phyloP scores from a whole-genome alignment of 345 rosid species.

The Arabis alpina region DNA sequence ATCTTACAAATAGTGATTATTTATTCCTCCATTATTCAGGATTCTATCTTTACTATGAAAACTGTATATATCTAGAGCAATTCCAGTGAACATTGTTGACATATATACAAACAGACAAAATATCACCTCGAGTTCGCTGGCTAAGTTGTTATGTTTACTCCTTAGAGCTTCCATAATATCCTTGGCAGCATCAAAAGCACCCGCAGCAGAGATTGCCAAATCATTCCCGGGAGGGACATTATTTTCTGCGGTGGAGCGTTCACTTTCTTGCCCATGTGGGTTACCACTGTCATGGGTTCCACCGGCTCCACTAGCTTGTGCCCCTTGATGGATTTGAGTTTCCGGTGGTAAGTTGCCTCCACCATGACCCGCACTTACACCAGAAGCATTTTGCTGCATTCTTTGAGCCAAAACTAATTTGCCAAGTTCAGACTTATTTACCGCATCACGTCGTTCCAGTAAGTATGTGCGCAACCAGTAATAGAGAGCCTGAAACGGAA shows the following conservation, averaged over 20 bases:
- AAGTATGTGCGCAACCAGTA: slow-evolving; percentile 99
- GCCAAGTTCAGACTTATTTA: slow-evolving; percentile 77
- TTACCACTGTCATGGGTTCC: slow-evolving; percentile 76
- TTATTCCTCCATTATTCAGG: neutral
- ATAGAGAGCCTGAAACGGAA: slow-evolving; percentile 73
- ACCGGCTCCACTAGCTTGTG: slow-evolving; percentile 55
- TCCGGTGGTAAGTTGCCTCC: slow-evolving; percentile 60
- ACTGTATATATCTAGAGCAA: slow-evolving; percentile 3
- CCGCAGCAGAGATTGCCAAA: slow-evolving; percentile 78
- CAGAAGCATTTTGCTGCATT: slow-evolving; percentile 80
- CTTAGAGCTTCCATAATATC: slow-evolving; percentile 98
- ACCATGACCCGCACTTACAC: slow-evolving; percentile 57
- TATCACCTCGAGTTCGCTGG: slow-evolving; percentile 93
- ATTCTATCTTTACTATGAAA: slow-evolving; percentile 11
- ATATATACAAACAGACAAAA: neutral
- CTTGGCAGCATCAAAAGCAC: slow-evolving; percentile 98
- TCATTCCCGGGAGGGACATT: slow-evolving; percentile 65
- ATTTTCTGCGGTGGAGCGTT: slow-evolving; percentile 67
- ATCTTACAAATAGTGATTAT: neutral
- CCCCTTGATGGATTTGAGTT: slow-evolving; percentile 69
- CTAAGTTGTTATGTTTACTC: slow-evolving; percentile 95
- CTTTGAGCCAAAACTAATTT: slow-evolving; percentile 92
- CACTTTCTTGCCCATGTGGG: slow-evolving; percentile 88
- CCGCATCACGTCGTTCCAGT: slow-evolving; percentile 98
- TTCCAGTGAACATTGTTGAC: neutral